Evolutionary conservation across 2,329 filamentous ascomycete genomes (phyloP), one percentile per base, ranked within the genome.

Genomic region (Epichloe festucae): DNA sequence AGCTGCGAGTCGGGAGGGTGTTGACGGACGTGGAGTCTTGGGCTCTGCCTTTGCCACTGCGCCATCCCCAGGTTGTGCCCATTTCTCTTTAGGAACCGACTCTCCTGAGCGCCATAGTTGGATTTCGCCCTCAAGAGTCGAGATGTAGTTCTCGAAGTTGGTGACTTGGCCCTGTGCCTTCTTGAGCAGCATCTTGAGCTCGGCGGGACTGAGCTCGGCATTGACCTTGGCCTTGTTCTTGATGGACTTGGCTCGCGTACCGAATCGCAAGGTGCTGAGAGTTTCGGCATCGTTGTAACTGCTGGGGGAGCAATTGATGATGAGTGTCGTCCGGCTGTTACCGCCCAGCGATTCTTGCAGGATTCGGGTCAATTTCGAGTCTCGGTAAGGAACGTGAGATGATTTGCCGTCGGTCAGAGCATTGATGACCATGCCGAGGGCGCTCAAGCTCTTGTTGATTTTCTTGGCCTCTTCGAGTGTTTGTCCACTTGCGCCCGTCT

Each of bases 221-320:
- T 98, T 98, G 78, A 98, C 86, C 84, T 97, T 98, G 70, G 93
- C 93, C 78, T 97, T 97, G 76, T 97, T 97, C 84, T 97, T 96
- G 75, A 98, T 98, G 0, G 89, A 87, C 75, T 98, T 98, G 53
- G 93, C 93, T 66, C 93, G 79, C 70, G 93, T 94, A 74, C 93
- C 93, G 65, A 97, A 98, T 45, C 90, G 82, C 54, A 98, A 72
- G 1, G 93, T 98, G 58, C 89, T 85, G 47, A 97, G 72, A 0
- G 93, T 97, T 73, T 98, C 93, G 51, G 84, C 82, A 71, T 96
- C 91, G 74, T 98, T 97, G 74, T 97, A 97, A 65, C 89, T 95
- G 72, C 88, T 95, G 2, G 93, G 93, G n/a, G 93, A 97, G 68
- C 90, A 96, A 69, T 97, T 97, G 75, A 98, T 94, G 63, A 98